A percentile compares a stretch with the other conserved stretches of the same genome.
Conservation (phyloP, 2,329 filamentous ascomycete species). For the Colletotrichum siamense region DNA sequence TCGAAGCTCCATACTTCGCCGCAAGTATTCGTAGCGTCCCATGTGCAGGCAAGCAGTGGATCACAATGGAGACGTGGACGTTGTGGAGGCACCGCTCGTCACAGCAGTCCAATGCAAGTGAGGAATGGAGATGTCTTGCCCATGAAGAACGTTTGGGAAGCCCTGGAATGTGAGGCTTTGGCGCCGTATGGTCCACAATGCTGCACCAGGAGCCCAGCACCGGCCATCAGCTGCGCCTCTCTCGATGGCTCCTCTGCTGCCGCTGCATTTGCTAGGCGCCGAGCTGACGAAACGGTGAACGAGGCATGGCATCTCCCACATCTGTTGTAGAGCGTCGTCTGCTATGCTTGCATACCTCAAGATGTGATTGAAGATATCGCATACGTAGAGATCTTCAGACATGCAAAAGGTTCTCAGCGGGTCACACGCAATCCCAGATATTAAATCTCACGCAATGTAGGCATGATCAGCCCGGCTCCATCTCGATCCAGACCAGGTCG, state of each 20-base stretch:
- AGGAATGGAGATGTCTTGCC: neutral
- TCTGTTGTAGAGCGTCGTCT: neutral
- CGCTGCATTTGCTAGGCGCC: neutral
- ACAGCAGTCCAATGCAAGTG: neutral
- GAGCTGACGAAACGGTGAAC: neutral
- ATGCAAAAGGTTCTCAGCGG: neutral
- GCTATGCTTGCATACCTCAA: neutral
- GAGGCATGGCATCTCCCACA: neutral
- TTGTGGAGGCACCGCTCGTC: neutral
- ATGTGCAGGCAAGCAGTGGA: constrained; percentile 1
- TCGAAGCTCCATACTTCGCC: neutral
- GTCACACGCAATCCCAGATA: neutral
- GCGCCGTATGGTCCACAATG: neutral
- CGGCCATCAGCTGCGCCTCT: neutral
- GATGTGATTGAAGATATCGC: neutral
- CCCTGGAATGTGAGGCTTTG: neutral
- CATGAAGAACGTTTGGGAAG: neutral
- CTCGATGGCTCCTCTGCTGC: neutral
- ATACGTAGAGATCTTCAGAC: neutral
- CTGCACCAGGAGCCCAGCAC: neutral
- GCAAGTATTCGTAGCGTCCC: neutral
- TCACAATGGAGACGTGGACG: neutral
- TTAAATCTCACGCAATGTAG: neutral
- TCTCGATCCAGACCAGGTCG: neutral
- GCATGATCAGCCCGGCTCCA: neutral